phyloP scores from a whole-genome alignment of 352 stramenopile species.

The Blastocystis sp. region DNA sequence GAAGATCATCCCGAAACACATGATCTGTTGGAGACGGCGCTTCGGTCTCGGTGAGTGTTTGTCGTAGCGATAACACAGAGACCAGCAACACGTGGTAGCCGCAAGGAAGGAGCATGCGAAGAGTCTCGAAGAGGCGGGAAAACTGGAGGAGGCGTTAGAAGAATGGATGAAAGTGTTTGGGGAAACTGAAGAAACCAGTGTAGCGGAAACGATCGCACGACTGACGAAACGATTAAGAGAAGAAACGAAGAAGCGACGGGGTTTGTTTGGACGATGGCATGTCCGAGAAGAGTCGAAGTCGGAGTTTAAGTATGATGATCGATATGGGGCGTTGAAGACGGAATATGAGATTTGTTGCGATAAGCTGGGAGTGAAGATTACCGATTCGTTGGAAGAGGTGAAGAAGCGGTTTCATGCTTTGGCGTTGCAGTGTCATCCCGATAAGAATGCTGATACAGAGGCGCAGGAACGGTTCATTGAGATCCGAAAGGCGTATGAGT shows the following conservation, averaged over 20 bases:
- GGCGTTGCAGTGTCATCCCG: constrained; percentile 25
- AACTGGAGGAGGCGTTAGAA: background rate
- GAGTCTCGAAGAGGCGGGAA: background rate
- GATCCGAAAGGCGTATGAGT: constrained; percentile 41
- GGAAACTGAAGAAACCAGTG: background rate
- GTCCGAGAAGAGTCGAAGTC: background rate
- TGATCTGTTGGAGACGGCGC: too few relatives aligned
- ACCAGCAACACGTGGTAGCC: too few relatives aligned
- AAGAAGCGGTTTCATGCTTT: constrained; percentile 20
- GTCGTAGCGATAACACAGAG: too few relatives aligned
- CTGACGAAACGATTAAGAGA: background rate
- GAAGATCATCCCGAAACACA: too few relatives aligned
- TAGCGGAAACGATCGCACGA: background rate
- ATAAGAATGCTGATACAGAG: constrained; percentile 3
- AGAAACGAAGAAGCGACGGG: background rate
- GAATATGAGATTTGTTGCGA: constrained; percentile 41
- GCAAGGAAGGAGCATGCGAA: background rate
- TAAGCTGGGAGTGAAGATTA: constrained; percentile 14
- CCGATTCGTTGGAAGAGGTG: constrained; percentile 6
- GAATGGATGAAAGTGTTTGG: background rate
- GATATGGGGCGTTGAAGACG: constrained; percentile 24
- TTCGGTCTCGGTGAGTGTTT: too few relatives aligned
- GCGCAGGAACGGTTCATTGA: constrained; percentile 17
- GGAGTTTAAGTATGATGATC: background rate
- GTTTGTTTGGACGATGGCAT: background rate